These are phyloP conservation scores for Diplodia mutila DNA, from an alignment of 2,329 filamentous ascomycete genomes.

Conservation along the genomic window DNA sequence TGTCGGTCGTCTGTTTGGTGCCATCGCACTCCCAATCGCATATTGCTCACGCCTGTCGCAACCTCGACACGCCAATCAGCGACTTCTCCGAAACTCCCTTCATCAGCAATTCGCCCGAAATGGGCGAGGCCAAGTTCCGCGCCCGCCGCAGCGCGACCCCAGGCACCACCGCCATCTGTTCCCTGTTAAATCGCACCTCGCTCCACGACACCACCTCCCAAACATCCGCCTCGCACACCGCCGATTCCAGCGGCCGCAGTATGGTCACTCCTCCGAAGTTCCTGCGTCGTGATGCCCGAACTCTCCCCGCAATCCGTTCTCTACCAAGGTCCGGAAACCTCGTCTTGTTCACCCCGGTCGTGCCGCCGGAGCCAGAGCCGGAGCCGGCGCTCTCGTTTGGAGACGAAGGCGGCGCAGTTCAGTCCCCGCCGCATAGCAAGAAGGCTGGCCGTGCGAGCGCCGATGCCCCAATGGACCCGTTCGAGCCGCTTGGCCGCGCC, in stretches of 20 bases:
- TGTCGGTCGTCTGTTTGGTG: neutral
- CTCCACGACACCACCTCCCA: slow-evolving; percentile 22
- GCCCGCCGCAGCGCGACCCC: slow-evolving; percentile 25
- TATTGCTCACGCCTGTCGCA: slow-evolving; percentile 10
- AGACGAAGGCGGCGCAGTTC: slow-evolving; percentile 37
- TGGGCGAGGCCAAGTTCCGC: slow-evolving; percentile 36
- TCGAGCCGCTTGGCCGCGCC: slow-evolving; percentile 70
- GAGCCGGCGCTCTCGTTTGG: slow-evolving; percentile 42
- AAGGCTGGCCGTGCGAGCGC: neutral
- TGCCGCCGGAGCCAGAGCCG: slow-evolving; percentile 63
- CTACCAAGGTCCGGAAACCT: slow-evolving; percentile 33
- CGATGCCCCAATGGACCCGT: slow-evolving; percentile 62
- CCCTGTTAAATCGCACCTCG: slow-evolving; percentile 29
- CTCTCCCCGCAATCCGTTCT: slow-evolving; percentile 14
- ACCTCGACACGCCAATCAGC: slow-evolving; percentile 13
- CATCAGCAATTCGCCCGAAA: slow-evolving; percentile 11
- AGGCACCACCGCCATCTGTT: slow-evolving; percentile 30
- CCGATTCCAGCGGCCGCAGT: slow-evolving; percentile 34
- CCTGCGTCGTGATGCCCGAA: slow-evolving; percentile 4
- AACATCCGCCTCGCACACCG: slow-evolving; percentile 23
- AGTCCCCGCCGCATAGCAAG: neutral
- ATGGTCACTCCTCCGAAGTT: slow-evolving; percentile 15
- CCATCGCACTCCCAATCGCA: slow-evolving; percentile 10
- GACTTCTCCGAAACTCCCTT: slow-evolving; percentile 1
- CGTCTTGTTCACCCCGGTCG: slow-evolving; percentile 57